phyloP scores from a whole-genome alignment of 1,139 yeast species.

The Candida tunisiensis region DNA sequence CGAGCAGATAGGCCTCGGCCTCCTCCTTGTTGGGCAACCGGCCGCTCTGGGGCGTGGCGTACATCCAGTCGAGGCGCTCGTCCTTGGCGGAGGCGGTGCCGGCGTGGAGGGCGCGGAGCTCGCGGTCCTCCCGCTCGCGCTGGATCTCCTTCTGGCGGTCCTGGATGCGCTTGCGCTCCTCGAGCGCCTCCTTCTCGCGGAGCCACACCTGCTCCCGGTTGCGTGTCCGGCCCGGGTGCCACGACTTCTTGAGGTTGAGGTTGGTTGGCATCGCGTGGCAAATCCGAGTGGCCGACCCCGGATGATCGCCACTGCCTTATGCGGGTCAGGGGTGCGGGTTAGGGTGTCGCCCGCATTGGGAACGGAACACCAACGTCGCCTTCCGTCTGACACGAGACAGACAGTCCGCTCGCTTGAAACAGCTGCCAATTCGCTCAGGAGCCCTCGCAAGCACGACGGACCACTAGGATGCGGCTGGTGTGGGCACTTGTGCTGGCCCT shows the following conservation, averaged over 20 bases:
- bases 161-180: conserved; percentile 49
- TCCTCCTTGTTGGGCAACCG: conserved; percentile 6
- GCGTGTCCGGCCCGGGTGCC: conserved; percentile 83
- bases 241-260: conserved; percentile 77
- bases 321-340: too few species aligned
- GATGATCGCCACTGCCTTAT: too few species aligned
- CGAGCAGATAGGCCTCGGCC: conserved; percentile 32
- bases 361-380: background rate
- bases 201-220: conserved; percentile 82
- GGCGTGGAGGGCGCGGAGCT: conserved; percentile 35
- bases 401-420: background rate
- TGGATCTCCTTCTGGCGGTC: conserved; percentile 49
- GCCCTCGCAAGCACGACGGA: too few species aligned
- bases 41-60: conserved; percentile 29
- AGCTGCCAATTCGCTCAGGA: background rate
- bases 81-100: conserved; percentile 28
- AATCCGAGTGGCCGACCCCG: too few species aligned
- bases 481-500: background rate
- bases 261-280: conserved; percentile 73
- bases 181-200: conserved; percentile 60
- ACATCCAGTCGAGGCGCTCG: conserved; percentile 74
- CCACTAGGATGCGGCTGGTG: background rate
- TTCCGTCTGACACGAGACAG: background rate
- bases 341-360: background rate
- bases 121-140: conserved; percentile 46